These are phyloP conservation scores for Vigna radiata DNA, from an alignment of 306 rosid genomes.

Conservation along the genomic window DNA sequence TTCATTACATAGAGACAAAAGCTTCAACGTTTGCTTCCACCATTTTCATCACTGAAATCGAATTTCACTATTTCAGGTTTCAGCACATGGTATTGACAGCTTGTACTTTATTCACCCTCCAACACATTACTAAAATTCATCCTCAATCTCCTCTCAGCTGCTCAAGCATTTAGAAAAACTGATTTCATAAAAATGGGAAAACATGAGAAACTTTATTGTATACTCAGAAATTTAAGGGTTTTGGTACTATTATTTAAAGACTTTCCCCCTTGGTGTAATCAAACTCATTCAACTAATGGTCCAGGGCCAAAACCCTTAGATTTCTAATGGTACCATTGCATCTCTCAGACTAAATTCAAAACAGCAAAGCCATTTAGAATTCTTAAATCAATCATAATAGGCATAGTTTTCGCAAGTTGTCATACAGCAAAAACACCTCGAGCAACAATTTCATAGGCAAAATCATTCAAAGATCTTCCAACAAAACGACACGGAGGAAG, in stretches of 20 bases:
- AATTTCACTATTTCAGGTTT: slow-evolving; percentile 7
- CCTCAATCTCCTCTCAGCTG: background rate
- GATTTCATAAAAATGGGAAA: slow-evolving; percentile 22
- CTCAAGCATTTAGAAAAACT: slow-evolving; percentile 9
- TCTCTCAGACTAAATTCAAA: background rate
- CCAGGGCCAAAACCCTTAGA: background rate
- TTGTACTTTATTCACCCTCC: background rate
- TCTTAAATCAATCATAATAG: slow-evolving; percentile 13
- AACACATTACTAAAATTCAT: background rate
- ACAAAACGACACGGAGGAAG: background rate
- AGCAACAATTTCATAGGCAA: background rate
- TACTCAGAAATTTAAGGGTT: background rate
- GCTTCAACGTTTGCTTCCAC: background rate
- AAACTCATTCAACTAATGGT: background rate
- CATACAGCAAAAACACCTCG: background rate
- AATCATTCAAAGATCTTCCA: slow-evolving; percentile 3
- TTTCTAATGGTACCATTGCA: background rate
- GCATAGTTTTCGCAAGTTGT: background rate
- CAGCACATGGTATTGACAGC: slow-evolving; percentile 13
- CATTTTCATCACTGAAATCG: slow-evolving; percentile 19
- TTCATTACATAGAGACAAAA: background rate
- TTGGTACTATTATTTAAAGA: background rate
- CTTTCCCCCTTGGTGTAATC: background rate
- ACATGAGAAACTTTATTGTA: background rate
- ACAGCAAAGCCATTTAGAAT: background rate